Evolutionary conservation across 2,329 filamentous ascomycete species (phyloP), one percentile per base, ranked within the genome.

Genomic region (Dactylellina haptotyla): DNA sequence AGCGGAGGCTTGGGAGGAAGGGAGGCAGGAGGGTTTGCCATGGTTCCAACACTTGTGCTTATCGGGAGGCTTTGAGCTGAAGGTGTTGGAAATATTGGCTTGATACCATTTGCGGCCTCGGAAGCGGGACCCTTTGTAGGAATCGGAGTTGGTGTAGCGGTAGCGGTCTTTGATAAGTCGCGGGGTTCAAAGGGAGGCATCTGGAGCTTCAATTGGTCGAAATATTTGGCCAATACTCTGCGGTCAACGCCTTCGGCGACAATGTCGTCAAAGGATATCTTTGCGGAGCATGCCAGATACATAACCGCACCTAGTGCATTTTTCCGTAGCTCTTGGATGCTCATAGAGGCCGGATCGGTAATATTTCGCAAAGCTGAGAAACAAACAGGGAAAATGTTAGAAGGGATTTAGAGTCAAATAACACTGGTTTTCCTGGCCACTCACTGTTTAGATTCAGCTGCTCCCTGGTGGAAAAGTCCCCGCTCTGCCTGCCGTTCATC

Each of bases 221-320:
- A 95, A 0, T 95, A 83, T 28, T 82, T 80, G 64, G 84, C 85
- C 34, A 96, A 81, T 9, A 92, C 79, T 0, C 80, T 80, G 34
- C 86, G 83, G 76, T 93, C 86, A 43, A 94, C 84, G 0, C 91
- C 90, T 79, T 94, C 90, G 9, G 87, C 84, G 10, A 93, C 83
- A 65, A 94, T 89, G 71, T 91, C 86, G 62, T 89, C 85, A 78
- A 89, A 96, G 18, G 87, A 87, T 67, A 96, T 87, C 53, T 91
- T 90, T 70, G 91, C 80, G 1, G 85, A 83, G 82, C 83, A 85
- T 37, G 70, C 56, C 2, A 93, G 82, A 37, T 86, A 85, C 28
- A 91, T 80, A 39, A 93, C 87, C 2, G 90, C 89, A 23, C 87
- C 86, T 78, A 88, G 86, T 0, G 90, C 90, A 75, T 86, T 83